These are phyloP conservation scores for Capsicum pubescens DNA, from an alignment of 257 asterid species.

Conservation along the genomic window DNA sequence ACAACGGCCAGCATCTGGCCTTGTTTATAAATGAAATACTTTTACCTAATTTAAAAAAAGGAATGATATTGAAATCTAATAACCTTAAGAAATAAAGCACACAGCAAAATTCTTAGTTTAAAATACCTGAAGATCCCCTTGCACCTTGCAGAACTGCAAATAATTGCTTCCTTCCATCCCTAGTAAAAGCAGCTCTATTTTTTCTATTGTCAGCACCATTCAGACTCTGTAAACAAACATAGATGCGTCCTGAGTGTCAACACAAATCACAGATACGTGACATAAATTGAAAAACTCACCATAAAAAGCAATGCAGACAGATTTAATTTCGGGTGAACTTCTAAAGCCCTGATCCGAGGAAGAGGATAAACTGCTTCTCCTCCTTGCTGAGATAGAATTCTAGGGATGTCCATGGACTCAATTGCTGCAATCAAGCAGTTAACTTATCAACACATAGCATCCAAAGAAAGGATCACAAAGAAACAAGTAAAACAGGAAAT, in stretches of 20 bases:
- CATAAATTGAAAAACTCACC: slow-evolving; percentile 53
- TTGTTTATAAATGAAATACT: background rate
- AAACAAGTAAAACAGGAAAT: background rate
- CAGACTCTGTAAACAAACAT: slow-evolving; percentile 65
- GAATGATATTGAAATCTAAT: slow-evolving; percentile 20
- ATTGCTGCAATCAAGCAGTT: slow-evolving; percentile 61
- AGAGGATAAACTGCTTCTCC: slow-evolving; percentile 98
- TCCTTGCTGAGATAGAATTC: slow-evolving; percentile 98
- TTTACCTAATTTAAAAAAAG: background rate
- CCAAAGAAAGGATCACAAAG: slow-evolving; percentile 25
- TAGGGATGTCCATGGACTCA: slow-evolving; percentile 93
- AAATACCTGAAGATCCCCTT: slow-evolving; percentile 96
- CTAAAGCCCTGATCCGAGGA: slow-evolving; percentile 87
- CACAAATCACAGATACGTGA: slow-evolving; percentile 4
- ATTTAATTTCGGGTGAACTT: slow-evolving; percentile 91
- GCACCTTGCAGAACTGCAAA: slow-evolving; percentile 98
- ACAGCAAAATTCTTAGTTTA: background rate
- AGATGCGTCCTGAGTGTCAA: slow-evolving; percentile 18
- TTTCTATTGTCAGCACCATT: slow-evolving; percentile 79
- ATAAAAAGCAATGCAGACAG: slow-evolving; percentile 85
- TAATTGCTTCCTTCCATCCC: slow-evolving; percentile 97
- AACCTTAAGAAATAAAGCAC: slow-evolving; percentile 31
- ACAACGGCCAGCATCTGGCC: background rate
- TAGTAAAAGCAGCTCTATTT: slow-evolving; percentile 84
- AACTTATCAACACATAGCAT: slow-evolving; percentile 22